A percentile compares a stretch with the other conserved stretches of the same genome.
phyloP scores from a whole-genome alignment of 2,329 filamentous ascomycete species.

The Eutypella sp. region DNA sequence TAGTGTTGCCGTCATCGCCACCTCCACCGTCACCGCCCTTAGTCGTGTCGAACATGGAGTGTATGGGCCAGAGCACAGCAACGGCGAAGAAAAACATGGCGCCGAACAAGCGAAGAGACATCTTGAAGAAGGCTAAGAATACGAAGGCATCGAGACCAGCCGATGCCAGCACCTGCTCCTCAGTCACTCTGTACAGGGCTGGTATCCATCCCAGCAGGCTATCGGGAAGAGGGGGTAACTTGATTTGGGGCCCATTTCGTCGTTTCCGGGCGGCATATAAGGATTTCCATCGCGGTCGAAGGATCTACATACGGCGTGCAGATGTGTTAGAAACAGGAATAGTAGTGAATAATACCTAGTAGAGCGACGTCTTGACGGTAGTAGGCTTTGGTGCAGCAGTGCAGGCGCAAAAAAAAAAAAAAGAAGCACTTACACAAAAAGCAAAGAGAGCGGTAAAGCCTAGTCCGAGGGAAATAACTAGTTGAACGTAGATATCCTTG shows the following conservation, averaged over 20 bases:
- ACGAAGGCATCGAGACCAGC: constrained; percentile 95
- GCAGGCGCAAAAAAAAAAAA: background rate
- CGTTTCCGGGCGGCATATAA: constrained; percentile 87
- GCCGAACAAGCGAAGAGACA: constrained; percentile 79
- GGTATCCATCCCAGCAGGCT: constrained; percentile 92
- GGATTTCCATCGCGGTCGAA: constrained; percentile 86
- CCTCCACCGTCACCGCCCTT: constrained; percentile 1
- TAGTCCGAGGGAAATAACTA: constrained; percentile 65
- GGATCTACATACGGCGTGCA: constrained; percentile 47
- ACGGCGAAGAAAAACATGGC: constrained; percentile 78
- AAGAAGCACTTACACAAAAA: constrained; percentile 60
- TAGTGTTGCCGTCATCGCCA: background rate
- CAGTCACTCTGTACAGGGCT: constrained; percentile 74
- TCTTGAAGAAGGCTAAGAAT: constrained; percentile 92
- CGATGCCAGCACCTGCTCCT: constrained; percentile 83
- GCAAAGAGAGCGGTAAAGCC: constrained; percentile 67
- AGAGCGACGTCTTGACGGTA: background rate
- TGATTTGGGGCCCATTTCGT: constrained; percentile 53
- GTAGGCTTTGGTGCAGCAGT: background rate
- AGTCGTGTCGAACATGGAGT: constrained; percentile 54
- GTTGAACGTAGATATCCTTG: constrained; percentile 57
- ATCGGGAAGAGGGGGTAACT: constrained; percentile 74
- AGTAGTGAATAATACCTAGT: constrained; percentile 4
- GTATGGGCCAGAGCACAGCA: constrained; percentile 79
- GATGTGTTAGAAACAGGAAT: constrained; percentile 19